Base-by-base conservation (phyloP, 2,329 filamentous ascomycete species). In the Furcasterigmium furcatum region DNA sequence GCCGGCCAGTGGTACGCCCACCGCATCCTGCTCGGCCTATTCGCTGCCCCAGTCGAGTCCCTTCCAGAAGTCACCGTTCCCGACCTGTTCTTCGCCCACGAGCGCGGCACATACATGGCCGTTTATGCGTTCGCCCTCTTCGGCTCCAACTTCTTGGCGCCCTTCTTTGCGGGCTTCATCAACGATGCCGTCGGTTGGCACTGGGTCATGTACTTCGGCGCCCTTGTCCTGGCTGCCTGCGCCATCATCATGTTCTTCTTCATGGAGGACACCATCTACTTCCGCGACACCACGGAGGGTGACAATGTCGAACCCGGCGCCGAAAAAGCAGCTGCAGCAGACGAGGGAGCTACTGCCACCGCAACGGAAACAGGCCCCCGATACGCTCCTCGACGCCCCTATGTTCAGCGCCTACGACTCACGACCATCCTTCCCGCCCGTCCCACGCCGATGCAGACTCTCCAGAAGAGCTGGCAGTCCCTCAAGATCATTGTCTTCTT, bases 211-310 rank as follows among this genome's bases (percentile, higher is more conserved):
- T 55, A 62, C 44, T 27, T 7, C 7, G 72, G 72, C 27, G 74
- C 78, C 5, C 80, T 84, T 22, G 70, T 82, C 51, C 58, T 64
- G 4, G 76, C 61, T 1, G 59, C 73, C 2, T 66, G 62, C 9
- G 73, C 76, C 30, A 53, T 82, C 16, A 68, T 79, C 50, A 60
- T 76, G 2, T 81, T 80, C 62, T 76, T 83, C 53, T 73, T 76
- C 57, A 73, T 81, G 67, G 80, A 83, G 58, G 80, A 83, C 58
- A 81, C 79, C 5, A 82, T 78, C 55, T 80, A 74, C 55, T 59
- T 65, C 42, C 69, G 73, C 12, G 45, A 57, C 5, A 64, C 63
- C 7, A 47, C 24, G 24, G 24, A 7, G 12, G 24, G n/a, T n/a
- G n/a, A n/a, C n/a, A n/a, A n/a, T n/a, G n/a, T n/a, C n/a, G n/a